Evolutionary conservation across 805 yeast genomes (phyloP).

Genomic region (Spathaspora gorwiae): DNA sequence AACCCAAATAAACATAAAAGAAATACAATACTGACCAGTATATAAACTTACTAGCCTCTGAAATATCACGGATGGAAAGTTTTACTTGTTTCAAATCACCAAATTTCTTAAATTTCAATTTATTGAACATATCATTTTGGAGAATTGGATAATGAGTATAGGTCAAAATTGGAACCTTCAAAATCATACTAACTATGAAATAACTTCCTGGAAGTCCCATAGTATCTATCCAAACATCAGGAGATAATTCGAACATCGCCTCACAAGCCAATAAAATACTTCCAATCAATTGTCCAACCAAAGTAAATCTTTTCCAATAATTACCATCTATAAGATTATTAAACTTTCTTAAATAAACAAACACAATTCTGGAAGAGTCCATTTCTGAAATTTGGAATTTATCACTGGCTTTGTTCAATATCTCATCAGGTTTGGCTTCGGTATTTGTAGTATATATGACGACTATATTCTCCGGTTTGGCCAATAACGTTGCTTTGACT

Average conservation of each 20-base stretch:
- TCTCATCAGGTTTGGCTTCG: conserved; percentile 44
- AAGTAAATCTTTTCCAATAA: conserved; percentile 75
- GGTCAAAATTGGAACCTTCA: conserved; percentile 72
- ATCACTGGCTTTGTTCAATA: conserved; percentile 47
- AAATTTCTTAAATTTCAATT: conserved; percentile 36
- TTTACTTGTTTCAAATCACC: conserved; percentile 15
- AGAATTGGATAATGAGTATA: conserved; percentile 95
- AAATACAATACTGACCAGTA: conserved; percentile 73
- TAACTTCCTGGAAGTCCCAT: conserved; percentile 91
- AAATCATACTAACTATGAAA: conserved; percentile 52
- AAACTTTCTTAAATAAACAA: conserved; percentile 51
- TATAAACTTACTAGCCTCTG: conserved; percentile 34
- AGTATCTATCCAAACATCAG: conserved; percentile 93
- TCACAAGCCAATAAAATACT: conserved; percentile 63
- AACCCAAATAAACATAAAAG: conserved; percentile 63
- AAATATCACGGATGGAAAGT: conserved; percentile 22
- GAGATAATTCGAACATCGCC: conserved; percentile 63
- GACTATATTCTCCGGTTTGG: conserved; percentile 47
- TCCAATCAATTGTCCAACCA: conserved; percentile 85
- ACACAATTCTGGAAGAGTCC: conserved; percentile 51
- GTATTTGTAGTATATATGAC: conserved; percentile 70
- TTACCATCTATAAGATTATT: conserved; percentile 62
- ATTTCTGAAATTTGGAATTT: conserved; percentile 50
- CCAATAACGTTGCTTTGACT: conserved; percentile 59
- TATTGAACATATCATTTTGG: conserved; percentile 79